Conservation (phyloP, 176 grass and related monocot species). For the Rhynchospora pubera region DNA sequence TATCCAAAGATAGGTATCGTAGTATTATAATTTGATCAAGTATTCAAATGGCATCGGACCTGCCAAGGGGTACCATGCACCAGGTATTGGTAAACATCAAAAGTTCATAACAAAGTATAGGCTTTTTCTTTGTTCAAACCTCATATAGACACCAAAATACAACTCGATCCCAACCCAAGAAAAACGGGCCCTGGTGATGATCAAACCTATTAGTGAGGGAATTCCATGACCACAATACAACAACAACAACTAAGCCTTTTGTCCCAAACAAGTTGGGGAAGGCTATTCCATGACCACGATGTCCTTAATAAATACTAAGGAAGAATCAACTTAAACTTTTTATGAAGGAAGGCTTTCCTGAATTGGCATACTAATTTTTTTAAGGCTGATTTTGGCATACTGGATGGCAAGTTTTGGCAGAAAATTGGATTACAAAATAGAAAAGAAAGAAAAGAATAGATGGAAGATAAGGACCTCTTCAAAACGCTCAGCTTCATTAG, state of each 20-base stretch:
- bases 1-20: neutral
- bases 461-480: constrained; percentile 60
- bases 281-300: too few relatives aligned
- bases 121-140: neutral
- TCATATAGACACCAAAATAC: neutral
- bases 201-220: neutral
- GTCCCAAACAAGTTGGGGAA: too few relatives aligned
- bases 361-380: neutral
- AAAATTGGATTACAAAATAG: neutral
- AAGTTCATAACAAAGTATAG: neutral
- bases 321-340: neutral
- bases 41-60: neutral
- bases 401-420: neutral
- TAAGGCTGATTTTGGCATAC: neutral
- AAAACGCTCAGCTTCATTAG: constrained; percentile 97
- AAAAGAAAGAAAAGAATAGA: neutral
- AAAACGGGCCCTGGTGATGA: neutral
- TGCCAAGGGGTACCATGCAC: neutral
- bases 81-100: neutral
- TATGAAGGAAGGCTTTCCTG: too few relatives aligned
- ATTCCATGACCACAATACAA: neutral
- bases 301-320: neutral
- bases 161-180: neutral
- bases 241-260: too few relatives aligned
- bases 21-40: neutral